Evolutionary conservation across 257 asterid genomes (phyloP).

Genomic region (Gentiana dahurica): DNA sequence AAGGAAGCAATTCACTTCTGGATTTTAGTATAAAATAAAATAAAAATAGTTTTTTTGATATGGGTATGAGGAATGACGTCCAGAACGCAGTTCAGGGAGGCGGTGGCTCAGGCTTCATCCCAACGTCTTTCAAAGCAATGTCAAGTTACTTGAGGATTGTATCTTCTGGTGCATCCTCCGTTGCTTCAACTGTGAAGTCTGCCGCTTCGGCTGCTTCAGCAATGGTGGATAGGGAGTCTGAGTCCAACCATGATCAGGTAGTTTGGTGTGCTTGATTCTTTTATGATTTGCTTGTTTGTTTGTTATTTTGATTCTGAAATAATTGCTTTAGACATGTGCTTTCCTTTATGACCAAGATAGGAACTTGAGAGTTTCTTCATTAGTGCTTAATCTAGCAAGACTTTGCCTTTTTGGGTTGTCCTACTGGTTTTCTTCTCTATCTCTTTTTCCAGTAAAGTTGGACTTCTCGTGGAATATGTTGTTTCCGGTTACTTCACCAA

Average conservation of each 20-base stretch:
- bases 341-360: conserved; percentile 6
- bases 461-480: too few species aligned
- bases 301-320: neutral
- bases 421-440: neutral
- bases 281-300: neutral
- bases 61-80: conserved; percentile 67
- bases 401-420: too few species aligned
- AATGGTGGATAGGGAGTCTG: conserved; percentile 64
- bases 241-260: conserved; percentile 72
- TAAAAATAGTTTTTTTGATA: conserved; percentile 7
- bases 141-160: conserved; percentile 65
- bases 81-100: conserved; percentile 31
- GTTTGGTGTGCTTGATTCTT: neutral
- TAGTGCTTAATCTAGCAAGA: too few species aligned
- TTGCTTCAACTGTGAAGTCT: conserved; percentile 77
- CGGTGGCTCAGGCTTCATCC: conserved; percentile 39
- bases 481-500: too few species aligned
- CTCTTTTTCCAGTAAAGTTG: too few species aligned
- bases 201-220: conserved; percentile 93
- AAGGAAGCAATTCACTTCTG: conserved; percentile 14
- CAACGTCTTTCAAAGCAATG: conserved; percentile 58
- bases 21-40: neutral
- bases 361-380: conserved; percentile 6
- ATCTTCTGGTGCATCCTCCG: conserved; percentile 74
- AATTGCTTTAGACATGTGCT: neutral